These are phyloP conservation scores for Kodamaea plutei DNA, from an alignment of 1,139 yeast species.

Conservation along the genomic window DNA sequence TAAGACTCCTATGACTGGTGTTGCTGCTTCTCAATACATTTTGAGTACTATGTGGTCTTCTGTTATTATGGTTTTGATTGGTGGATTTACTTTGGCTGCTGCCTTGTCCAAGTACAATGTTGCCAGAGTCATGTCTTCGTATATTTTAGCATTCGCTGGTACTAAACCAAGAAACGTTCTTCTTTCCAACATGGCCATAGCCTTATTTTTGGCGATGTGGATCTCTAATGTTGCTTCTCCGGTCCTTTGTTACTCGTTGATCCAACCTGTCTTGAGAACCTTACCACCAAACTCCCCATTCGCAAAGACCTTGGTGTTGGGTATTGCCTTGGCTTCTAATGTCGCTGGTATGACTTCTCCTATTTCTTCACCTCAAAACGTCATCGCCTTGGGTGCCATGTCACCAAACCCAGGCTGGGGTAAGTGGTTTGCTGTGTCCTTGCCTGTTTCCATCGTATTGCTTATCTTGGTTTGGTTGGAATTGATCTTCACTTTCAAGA, in stretches of 20 bases:
- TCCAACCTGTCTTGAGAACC: constrained; percentile 82
- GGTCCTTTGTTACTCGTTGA: constrained; percentile 81
- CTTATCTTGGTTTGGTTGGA: constrained; percentile 68
- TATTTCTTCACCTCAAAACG: constrained; percentile 92
- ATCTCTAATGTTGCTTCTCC: constrained; percentile 97
- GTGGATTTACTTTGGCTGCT: constrained; percentile 93
- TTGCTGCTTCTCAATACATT: constrained; percentile 70
- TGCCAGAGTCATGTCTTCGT: constrained; percentile 80
- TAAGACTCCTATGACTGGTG: constrained; percentile 52
- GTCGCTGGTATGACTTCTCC: constrained; percentile 97
- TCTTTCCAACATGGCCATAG: constrained; percentile 78
- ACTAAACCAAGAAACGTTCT: constrained; percentile 76
- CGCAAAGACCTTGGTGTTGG: constrained; percentile 79
- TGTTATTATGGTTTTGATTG: constrained; percentile 79
- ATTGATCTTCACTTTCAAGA: constrained; percentile 63
- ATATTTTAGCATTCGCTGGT: constrained; percentile 77
- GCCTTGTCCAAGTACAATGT: constrained; percentile 87
- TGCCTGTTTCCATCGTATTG: constrained; percentile 69
- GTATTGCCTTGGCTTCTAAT: constrained; percentile 88
- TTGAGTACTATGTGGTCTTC: constrained; percentile 93
- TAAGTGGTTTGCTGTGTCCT: constrained; percentile 83
- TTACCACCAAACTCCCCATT: constrained; percentile 74
- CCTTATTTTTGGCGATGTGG: constrained; percentile 89
- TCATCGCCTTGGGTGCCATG: constrained; percentile 85
- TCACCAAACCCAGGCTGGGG: constrained; percentile 91